Conservation (phyloP, 73 alveolate species). For the Tetrahymena thermophila region DNA sequence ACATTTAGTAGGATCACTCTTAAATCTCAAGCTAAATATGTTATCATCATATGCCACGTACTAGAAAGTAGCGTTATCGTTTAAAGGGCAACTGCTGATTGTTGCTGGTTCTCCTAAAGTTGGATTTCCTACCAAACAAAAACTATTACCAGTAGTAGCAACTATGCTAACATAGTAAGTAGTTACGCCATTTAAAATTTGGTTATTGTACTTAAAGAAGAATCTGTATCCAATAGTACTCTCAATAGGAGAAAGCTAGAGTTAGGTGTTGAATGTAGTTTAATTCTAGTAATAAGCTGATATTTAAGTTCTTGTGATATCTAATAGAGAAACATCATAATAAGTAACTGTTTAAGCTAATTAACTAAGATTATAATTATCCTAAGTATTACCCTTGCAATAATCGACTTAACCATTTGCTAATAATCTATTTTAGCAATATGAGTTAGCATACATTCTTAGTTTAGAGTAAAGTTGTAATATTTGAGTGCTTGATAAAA, state of each 20-base stretch:
- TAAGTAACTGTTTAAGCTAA: not conserved
- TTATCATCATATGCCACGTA: not conserved
- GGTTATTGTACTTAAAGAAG: not conserved
- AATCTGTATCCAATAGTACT: not conserved
- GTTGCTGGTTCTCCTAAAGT: not conserved
- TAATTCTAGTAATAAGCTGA: not conserved
- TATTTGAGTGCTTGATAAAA: not conserved
- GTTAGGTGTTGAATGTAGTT: not conserved
- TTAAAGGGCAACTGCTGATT: not conserved
- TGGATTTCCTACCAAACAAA: not conserved
- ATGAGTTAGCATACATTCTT: not conserved
- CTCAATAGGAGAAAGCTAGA: not conserved
- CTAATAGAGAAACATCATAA: not conserved
- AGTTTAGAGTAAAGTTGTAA: not conserved
- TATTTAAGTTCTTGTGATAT: not conserved
- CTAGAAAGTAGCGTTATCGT: not conserved
- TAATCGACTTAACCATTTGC: not conserved
- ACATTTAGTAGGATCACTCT: not conserved
- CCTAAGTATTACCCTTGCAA: not conserved
- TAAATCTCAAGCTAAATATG: not conserved
- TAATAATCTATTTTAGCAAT: not conserved
- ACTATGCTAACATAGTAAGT: not conserved
- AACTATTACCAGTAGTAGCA: not conserved
- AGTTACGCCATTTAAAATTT: not conserved
- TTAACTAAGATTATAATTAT: too few species aligned